Conservation (phyloP, 352 stramenopile species). For the Phytopythium cucurbitacearum region DNA sequence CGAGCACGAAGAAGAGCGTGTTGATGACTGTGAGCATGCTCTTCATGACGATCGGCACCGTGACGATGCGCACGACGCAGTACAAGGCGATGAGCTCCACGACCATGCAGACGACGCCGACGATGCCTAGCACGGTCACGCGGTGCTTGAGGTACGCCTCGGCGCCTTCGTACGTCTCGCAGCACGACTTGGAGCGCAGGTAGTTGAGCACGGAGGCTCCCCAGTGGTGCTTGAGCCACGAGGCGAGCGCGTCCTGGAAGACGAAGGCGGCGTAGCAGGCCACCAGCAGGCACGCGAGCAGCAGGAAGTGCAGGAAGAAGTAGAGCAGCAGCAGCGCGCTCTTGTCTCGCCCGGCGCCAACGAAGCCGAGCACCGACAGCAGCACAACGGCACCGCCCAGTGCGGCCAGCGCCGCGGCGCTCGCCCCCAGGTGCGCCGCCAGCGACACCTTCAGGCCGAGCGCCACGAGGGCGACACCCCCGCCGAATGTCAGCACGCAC, state of each 20-base stretch:
- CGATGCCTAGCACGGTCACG: slow-evolving; percentile 39
- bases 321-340: slow-evolving; percentile 61
- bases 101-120: slow-evolving; percentile 42
- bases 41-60: slow-evolving; percentile 85
- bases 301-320: slow-evolving; percentile 74
- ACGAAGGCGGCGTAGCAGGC: slow-evolving; percentile 59
- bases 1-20: slow-evolving; percentile 59
- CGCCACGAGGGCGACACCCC: slow-evolving; percentile 41
- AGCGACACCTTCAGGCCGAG: slow-evolving; percentile 55
- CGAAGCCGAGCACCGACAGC: slow-evolving; percentile 55
- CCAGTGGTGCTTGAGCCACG: slow-evolving; percentile 82
- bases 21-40: slow-evolving; percentile 79
- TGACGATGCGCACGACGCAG: slow-evolving; percentile 81
- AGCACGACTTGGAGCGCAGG: slow-evolving; percentile 45
- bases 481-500: slow-evolving; percentile 48
- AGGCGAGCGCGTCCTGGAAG: slow-evolving; percentile 57
- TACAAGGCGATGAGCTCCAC: slow-evolving; percentile 60
- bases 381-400: slow-evolving; percentile 43
- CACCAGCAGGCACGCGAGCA: slow-evolving; percentile 57
- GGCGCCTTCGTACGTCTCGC: slow-evolving; percentile 45
- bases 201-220: slow-evolving; percentile 31
- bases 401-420: slow-evolving; percentile 35
- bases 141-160: slow-evolving; percentile 42
- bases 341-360: slow-evolving; percentile 62
- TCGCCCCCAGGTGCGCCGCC: slow-evolving; percentile 39